These are phyloP conservation scores for Hypoxylon sp. DNA, from an alignment of 2,329 filamentous ascomycete species.

Conservation along the genomic window DNA sequence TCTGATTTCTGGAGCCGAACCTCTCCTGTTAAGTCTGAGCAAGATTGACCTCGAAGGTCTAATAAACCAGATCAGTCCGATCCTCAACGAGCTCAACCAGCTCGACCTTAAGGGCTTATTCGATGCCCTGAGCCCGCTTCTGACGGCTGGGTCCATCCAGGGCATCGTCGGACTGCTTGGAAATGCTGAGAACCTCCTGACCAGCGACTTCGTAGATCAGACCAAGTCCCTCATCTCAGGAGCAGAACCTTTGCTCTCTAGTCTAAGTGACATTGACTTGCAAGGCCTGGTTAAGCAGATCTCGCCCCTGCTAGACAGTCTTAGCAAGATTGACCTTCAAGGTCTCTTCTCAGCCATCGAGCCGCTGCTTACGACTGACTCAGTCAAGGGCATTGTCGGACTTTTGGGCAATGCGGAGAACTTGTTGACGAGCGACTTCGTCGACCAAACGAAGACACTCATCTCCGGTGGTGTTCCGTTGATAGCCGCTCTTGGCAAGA, in stretches of 20 bases:
- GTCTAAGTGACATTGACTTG: slow-evolving; percentile 50
- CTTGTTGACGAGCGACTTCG: slow-evolving; percentile 45
- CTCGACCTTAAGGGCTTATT: slow-evolving; percentile 49
- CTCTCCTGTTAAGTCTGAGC: slow-evolving; percentile 45
- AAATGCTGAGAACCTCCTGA: slow-evolving; percentile 50
- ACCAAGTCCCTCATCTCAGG: slow-evolving; percentile 48
- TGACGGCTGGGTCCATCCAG: slow-evolving; percentile 51
- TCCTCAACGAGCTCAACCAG: slow-evolving; percentile 48
- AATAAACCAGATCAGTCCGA: slow-evolving; percentile 47
- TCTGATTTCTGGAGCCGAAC: slow-evolving; percentile 45
- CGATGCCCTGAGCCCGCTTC: slow-evolving; percentile 51
- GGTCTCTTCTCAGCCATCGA: slow-evolving; percentile 50
- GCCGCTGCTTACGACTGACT: slow-evolving; percentile 52
- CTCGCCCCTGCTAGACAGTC: slow-evolving; percentile 49
- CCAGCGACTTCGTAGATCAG: slow-evolving; percentile 45
- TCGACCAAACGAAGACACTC: slow-evolving; percentile 44
- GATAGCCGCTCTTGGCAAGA: slow-evolving; percentile 46
- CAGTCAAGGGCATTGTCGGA: slow-evolving; percentile 47
- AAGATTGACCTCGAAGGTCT: slow-evolving; percentile 52
- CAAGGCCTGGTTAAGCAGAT: slow-evolving; percentile 49
- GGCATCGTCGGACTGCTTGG: slow-evolving; percentile 50
- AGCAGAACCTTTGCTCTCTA: slow-evolving; percentile 44
- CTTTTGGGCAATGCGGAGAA: slow-evolving; percentile 48
- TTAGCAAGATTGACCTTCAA: slow-evolving; percentile 53
- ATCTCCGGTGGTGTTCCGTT: slow-evolving; percentile 45